Evolutionary conservation across 768 basidiomycete species (phyloP).

Genomic region (Trametopsis cervina): DNA sequence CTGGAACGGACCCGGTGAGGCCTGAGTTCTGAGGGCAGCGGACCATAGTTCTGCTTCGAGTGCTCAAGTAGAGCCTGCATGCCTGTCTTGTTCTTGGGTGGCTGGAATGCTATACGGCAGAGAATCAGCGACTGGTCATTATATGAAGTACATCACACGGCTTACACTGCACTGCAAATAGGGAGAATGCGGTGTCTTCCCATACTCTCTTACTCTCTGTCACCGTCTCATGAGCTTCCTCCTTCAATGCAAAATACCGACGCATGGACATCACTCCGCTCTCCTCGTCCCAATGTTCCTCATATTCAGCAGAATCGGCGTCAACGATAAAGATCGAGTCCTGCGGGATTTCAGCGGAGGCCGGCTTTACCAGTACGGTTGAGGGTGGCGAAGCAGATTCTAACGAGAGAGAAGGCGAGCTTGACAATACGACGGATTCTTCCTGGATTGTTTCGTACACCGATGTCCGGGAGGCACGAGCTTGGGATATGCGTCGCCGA

Average conservation of each 20-base stretch:
- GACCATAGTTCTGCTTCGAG: conserved; percentile 63
- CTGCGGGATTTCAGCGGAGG: conserved; percentile 8
- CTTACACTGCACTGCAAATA: conserved; percentile 70
- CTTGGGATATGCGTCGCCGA: conserved; percentile 61
- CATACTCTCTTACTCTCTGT: conserved; percentile 58
- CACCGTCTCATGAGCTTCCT: conserved; percentile 62
- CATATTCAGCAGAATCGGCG: conserved; percentile 33
- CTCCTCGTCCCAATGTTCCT: conserved; percentile 56
- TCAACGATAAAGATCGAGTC: conserved; percentile 49
- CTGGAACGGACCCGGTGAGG: conserved; percentile 57
- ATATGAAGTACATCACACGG: conserved; percentile 13
- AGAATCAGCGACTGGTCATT: background rate
- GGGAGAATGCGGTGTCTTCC: conserved; percentile 66
- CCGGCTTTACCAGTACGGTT: background rate
- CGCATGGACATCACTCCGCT: conserved; percentile 56
- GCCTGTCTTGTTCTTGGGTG: conserved; percentile 53
- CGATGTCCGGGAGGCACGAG: conserved; percentile 55
- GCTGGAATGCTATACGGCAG: conserved; percentile 55
- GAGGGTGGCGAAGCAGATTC: conserved; percentile 9
- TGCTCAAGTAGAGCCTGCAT: conserved; percentile 73
- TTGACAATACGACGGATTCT: conserved; percentile 37
- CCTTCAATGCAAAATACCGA: conserved; percentile 59
- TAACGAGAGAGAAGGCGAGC: conserved; percentile 21
- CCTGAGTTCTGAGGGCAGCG: conserved; percentile 67
- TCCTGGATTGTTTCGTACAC: conserved; percentile 80